Evolutionary conservation across 2,329 filamentous ascomycete species (phyloP).

Genomic region (Stagonosporopsis vannaccii): DNA sequence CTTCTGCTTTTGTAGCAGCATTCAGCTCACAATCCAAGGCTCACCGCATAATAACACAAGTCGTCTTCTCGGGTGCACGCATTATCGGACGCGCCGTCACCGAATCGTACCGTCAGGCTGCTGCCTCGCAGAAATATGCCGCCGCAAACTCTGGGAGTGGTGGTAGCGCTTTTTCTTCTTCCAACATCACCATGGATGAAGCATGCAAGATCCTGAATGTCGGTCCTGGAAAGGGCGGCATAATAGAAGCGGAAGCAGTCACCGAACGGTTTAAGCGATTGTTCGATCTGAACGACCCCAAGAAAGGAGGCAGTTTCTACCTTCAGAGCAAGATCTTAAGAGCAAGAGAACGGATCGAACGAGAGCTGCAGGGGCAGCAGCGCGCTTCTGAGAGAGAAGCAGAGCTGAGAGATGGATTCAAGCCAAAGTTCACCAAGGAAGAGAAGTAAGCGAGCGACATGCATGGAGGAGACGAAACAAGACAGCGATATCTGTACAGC

Average conservation of each 20-base stretch:
- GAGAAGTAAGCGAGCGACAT: constrained; percentile 49
- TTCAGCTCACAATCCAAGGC: constrained; percentile 65
- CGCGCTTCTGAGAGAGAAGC: constrained; percentile 77
- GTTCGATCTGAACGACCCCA: constrained; percentile 92
- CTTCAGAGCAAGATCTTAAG: constrained; percentile 95
- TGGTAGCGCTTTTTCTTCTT: constrained; percentile 61
- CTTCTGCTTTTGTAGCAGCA: neutral
- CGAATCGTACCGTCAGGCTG: constrained; percentile 95
- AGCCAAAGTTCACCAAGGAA: constrained; percentile 90
- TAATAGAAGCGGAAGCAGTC: constrained; percentile 79
- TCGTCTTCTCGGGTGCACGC: constrained; percentile 87
- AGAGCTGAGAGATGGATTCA: constrained; percentile 85
- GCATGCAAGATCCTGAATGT: constrained; percentile 98
- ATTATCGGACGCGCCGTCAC: constrained; percentile 92
- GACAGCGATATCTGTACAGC: neutral
- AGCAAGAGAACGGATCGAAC: constrained; percentile 89
- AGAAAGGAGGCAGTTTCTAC: constrained; percentile 97
- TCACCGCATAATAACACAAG: constrained; percentile 92
- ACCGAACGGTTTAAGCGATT: constrained; percentile 90
- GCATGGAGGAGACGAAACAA: neutral
- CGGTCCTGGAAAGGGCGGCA: constrained; percentile 80
- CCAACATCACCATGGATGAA: constrained; percentile 90
- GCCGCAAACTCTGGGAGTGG: constrained; percentile 69
- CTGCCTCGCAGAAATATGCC: constrained; percentile 83
- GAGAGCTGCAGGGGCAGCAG: constrained; percentile 76